These are phyloP conservation scores for Saccharum officinarum DNA, from an alignment of 176 grass and related monocot genomes.

Conservation along the genomic window DNA sequence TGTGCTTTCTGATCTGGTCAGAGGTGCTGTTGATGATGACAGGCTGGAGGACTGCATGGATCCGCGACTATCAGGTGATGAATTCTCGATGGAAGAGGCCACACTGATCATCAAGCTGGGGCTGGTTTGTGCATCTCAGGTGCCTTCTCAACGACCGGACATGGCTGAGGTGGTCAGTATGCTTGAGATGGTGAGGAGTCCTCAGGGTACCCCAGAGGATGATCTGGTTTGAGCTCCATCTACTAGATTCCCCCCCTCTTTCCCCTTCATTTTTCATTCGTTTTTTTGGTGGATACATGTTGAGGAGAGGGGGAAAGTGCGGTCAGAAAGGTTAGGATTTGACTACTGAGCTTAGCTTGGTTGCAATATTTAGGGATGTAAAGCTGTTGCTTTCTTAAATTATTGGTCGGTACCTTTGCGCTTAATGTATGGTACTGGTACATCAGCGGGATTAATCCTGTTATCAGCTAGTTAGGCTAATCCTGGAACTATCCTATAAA, in stretches of 20 bases:
- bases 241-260: neutral
- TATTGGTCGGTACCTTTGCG: neutral
- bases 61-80: constrained; percentile 50
- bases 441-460: neutral
- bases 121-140: constrained; percentile 72
- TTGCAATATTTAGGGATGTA: constrained; percentile 8
- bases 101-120: constrained; percentile 64
- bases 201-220: constrained; percentile 50
- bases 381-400: constrained; percentile 4
- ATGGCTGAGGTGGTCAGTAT: constrained; percentile 71
- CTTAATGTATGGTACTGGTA: neutral
- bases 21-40: constrained; percentile 55
- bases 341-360: constrained; percentile 22
- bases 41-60: constrained; percentile 61
- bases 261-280: neutral
- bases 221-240: constrained; percentile 50
- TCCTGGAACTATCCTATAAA: neutral
- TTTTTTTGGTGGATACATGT: constrained; percentile 20
- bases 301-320: neutral
- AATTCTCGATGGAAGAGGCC: constrained; percentile 63
- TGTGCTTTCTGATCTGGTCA: constrained; percentile 67
- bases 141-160: constrained; percentile 70
- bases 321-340: neutral
- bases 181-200: constrained; percentile 72
- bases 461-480: neutral